Evolutionary conservation across 192 early-diverging fungal genomes (phyloP).

Genomic region (Jimgerdemannia flammicorona): DNA sequence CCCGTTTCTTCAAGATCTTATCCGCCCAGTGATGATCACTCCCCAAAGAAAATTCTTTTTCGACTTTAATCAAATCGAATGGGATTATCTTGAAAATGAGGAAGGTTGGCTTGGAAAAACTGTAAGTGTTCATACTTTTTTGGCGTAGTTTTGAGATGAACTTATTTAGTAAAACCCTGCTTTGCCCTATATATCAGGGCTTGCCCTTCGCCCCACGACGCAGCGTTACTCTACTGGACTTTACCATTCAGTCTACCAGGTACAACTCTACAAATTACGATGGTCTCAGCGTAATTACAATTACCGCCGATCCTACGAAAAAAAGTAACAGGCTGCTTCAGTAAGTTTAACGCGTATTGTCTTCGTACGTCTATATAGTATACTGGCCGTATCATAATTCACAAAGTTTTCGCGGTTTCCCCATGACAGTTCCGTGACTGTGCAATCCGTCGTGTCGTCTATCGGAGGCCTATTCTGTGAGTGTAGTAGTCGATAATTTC

Average conservation of each 20-base stretch:
- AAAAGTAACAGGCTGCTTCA: not conserved
- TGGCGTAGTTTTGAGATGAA: not conserved
- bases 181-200: not conserved
- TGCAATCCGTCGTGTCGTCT: not conserved
- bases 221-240: not conserved
- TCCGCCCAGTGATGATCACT: not conserved
- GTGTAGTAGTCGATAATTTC: not conserved
- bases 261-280: not conserved
- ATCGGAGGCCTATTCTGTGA: not conserved
- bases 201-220: not conserved
- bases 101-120: not conserved
- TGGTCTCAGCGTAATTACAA: not conserved
- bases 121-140: not conserved
- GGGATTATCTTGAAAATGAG: not conserved
- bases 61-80: not conserved
- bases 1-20: not conserved
- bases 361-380: not conserved
- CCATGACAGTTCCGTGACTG: not conserved
- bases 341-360: not conserved
- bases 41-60: not conserved
- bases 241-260: not conserved
- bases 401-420: not conserved
- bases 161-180: not conserved
- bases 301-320: not conserved
- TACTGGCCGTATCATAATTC: not conserved